Evolutionary conservation across 202 grass and related monocot species (phyloP), one percentile per base, ranked within the genome.

Genomic region (Digitaria exilis): DNA sequence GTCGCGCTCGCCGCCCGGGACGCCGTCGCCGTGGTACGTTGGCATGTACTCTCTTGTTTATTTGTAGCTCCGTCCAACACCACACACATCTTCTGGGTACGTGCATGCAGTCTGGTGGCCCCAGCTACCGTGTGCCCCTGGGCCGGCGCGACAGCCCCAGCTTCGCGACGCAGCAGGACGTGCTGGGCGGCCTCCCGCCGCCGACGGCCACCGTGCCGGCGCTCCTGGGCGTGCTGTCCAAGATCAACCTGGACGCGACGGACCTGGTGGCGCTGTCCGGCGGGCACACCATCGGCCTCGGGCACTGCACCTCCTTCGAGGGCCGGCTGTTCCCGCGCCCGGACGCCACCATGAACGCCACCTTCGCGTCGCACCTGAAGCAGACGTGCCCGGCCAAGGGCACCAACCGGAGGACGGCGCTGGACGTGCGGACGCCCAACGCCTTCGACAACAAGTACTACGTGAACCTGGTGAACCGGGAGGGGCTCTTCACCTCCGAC

Each of bases 241-340:
- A 10, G 26, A 77, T 91, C 74, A 66, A 60, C 56, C 92, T 94
- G 10, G 92, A 94, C 78, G 25, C 82, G 67, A 31, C 25, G 76
- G 94, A 97, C 83, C 87, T 97, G 12, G 94, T 97, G 4, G 83
- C 94, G 25, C 79, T 94, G 30, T 89, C 87, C 45, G 94, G 94
- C 28, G 91, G 91, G 0, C 94, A 92, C 85, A 97, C 94, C 64
- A 68, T 94, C 24, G 91, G 94, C 0, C 45, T 94, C 18, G 82
- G 62, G 4, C 94, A 94, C 87, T 92, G 92, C 85, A 9, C 43
- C 31, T 94, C 92, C 67, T 94, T 92, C 79, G 55, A 69, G 5
- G 0, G 15, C 21, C 87, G 91, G 1, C 91, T 97, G 16, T 97
- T 81, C 84, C 94, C 94, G 0, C 17, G 25, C 0, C 86, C 59